These are phyloP conservation scores for Whalleya microplaca DNA, from an alignment of 2,329 filamentous ascomycete genomes.

Conservation along the genomic window DNA sequence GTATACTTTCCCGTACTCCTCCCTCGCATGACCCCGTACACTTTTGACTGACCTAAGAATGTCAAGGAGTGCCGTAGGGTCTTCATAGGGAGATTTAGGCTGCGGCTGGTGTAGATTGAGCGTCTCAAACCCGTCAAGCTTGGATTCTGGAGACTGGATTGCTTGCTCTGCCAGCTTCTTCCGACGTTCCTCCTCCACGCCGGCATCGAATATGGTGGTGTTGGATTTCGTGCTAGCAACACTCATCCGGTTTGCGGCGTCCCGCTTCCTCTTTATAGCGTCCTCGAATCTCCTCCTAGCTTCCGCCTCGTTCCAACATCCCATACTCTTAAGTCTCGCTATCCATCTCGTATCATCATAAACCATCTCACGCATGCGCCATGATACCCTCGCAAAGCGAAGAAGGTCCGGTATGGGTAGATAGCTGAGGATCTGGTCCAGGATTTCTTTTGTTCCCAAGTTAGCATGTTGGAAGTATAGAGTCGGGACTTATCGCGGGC, in stretches of 20 bases:
- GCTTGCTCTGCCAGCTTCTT: conserved; percentile 44
- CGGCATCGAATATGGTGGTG: conserved; percentile 75
- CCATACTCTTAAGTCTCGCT: conserved; percentile 81
- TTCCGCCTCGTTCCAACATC: conserved; percentile 88
- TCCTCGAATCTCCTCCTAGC: conserved; percentile 82
- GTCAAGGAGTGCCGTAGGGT: conserved; percentile 67
- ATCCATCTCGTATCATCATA: conserved; percentile 98
- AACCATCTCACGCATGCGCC: conserved; percentile 93
- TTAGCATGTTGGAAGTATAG: conserved; percentile 5
- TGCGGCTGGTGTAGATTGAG: conserved; percentile 58
- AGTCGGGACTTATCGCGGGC: background rate
- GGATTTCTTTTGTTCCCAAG: conserved; percentile 66
- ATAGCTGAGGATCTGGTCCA: conserved; percentile 86
- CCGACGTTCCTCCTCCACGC: conserved; percentile 65
- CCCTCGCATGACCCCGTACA: conserved; percentile 79
- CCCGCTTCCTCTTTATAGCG: conserved; percentile 61
- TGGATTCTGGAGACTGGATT: conserved; percentile 32
- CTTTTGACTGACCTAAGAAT: conserved; percentile 75
- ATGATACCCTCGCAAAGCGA: conserved; percentile 81
- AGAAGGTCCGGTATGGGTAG: conserved; percentile 84
- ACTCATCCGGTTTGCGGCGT: conserved; percentile 49
- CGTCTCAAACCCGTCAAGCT: conserved; percentile 77
- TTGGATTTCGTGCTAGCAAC: conserved; percentile 38
- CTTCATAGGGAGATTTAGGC: conserved; percentile 52
- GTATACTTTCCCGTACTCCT: conserved; percentile 91